A percentile compares a stretch with the other conserved stretches of the same genome.
These are phyloP conservation scores for Saccharomycopsis sp. DNA, from an alignment of 805 yeast species.

Conservation along the genomic window DNA sequence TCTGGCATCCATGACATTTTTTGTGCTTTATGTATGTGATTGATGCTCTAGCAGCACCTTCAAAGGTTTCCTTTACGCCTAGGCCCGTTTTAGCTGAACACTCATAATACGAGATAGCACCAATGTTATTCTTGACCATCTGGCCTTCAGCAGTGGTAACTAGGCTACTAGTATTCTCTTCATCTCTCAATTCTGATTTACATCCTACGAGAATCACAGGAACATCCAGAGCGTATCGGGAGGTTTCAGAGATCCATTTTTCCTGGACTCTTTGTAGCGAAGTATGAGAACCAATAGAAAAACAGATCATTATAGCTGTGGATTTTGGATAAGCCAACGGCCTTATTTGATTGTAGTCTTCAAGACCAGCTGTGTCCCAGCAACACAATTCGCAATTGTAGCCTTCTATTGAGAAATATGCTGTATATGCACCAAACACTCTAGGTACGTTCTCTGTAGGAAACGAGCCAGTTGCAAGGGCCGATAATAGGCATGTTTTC, in stretches of 20 bases:
- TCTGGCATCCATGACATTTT: too few species aligned
- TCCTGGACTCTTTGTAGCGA: conserved; percentile 90
- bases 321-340: conserved; percentile 69
- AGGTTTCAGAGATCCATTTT: conserved; percentile 90
- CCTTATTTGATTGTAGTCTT: conserved; percentile 77
- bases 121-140: conserved; percentile 28
- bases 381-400: conserved; percentile 88
- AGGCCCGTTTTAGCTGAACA: conserved; percentile 26
- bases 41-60: conserved; percentile 22
- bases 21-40: too few species aligned
- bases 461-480: conserved; percentile 79
- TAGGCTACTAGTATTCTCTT: conserved; percentile 22
- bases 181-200: conserved; percentile 21
- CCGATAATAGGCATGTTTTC: conserved; percentile 85
- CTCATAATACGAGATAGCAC: conserved; percentile 31
- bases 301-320: conserved; percentile 84
- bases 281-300: conserved; percentile 85
- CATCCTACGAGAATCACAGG: too few species aligned
- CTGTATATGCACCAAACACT: conserved; percentile 95
- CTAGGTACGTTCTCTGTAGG: conserved; percentile 95
- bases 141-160: conserved; percentile 26
- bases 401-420: conserved; percentile 89
- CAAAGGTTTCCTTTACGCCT: conserved; percentile 23
- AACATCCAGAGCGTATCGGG: conserved; percentile 89
- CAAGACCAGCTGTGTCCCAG: conserved; percentile 99